phyloP scores from a whole-genome alignment of 2,329 filamentous ascomycete species.

The Alternaria sp. region DNA sequence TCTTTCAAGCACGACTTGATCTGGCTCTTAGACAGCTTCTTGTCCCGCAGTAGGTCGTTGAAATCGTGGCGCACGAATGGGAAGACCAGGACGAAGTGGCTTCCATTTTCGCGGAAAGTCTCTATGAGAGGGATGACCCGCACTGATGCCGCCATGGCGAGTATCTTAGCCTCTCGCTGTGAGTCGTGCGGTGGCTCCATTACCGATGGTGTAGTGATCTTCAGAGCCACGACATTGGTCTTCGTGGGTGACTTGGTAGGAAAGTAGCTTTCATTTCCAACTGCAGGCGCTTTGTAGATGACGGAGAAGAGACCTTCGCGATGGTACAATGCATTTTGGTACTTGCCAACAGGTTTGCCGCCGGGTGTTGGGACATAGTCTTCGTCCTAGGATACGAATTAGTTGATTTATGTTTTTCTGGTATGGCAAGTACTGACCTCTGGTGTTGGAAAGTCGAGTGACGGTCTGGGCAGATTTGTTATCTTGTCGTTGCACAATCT shows the following conservation, averaged over 20 bases:
- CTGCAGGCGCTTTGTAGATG: constrained; percentile 72
- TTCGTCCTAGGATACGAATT: constrained; percentile 25
- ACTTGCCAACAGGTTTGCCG: constrained; percentile 59
- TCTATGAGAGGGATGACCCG: constrained; percentile 73
- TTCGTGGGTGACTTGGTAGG: constrained; percentile 22
- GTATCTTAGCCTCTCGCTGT: constrained; percentile 76
- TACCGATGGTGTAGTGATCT: constrained; percentile 78
- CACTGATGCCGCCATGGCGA: constrained; percentile 63
- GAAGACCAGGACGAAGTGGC: constrained; percentile 79
- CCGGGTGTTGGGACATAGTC: constrained; percentile 43
- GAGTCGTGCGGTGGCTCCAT: constrained; percentile 84
- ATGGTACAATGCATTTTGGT: constrained; percentile 62
- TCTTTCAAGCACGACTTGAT: constrained; percentile 64
- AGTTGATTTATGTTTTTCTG: not conserved
- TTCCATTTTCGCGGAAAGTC: constrained; percentile 72
- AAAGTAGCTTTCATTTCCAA: constrained; percentile 42
- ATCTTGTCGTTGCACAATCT: constrained; percentile 32
- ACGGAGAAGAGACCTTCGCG: constrained; percentile 78
- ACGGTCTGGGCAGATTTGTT: constrained; percentile 20
- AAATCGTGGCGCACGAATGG: constrained; percentile 82
- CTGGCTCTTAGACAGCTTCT: constrained; percentile 49
- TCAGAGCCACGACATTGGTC: constrained; percentile 69
- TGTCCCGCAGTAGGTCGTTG: constrained; percentile 65
- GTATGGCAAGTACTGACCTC: constrained; percentile 20
- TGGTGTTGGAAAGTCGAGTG: constrained; percentile 32